Conservation (phyloP, 2,329 filamentous ascomycete species). For the Whalleya microplaca region DNA sequence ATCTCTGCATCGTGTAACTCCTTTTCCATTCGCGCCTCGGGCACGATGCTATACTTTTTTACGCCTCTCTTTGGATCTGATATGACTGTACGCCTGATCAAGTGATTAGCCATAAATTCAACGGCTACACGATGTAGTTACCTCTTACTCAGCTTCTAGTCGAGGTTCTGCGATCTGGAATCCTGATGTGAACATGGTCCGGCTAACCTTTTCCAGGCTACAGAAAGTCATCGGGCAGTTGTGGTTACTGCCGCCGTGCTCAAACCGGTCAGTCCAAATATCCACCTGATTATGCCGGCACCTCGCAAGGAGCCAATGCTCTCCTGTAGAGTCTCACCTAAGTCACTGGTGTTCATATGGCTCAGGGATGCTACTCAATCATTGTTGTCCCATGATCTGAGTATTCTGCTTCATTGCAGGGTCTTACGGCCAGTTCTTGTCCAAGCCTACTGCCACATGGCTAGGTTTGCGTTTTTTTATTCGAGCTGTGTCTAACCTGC, state of each 20-base stretch:
- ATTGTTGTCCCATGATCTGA: slow-evolving; percentile 18
- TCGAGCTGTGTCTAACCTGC: slow-evolving; percentile 34
- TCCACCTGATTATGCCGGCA: slow-evolving; percentile 27
- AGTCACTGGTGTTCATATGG: slow-evolving; percentile 10
- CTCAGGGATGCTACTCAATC: slow-evolving; percentile 18
- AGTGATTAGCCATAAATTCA: slow-evolving; percentile 18
- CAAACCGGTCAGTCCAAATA: slow-evolving; percentile 55
- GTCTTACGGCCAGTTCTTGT: slow-evolving; percentile 16
- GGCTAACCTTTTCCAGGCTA: slow-evolving; percentile 46
- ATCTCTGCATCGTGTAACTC: slow-evolving; percentile 14
- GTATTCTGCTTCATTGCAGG: slow-evolving; percentile 17
- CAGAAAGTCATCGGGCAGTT: slow-evolving; percentile 51
- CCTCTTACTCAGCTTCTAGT: slow-evolving; percentile 20
- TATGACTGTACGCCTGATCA: slow-evolving; percentile 14
- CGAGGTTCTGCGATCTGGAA: slow-evolving; percentile 2
- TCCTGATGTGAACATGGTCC: slow-evolving; percentile 11
- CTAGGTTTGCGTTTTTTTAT: slow-evolving; percentile 22
- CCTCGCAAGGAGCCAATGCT: slow-evolving; percentile 10
- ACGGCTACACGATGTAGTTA: slow-evolving; percentile 2
- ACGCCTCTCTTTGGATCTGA: slow-evolving; percentile 10
- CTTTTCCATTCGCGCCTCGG: slow-evolving; percentile 3
- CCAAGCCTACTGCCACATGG: slow-evolving; percentile 20
- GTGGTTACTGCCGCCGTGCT: slow-evolving; percentile 56
- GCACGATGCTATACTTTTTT: slow-evolving; percentile 6
- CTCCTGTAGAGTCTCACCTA: slow-evolving; percentile 7